A percentile compares a stretch with the other conserved stretches of the same genome.
These are phyloP conservation scores for Paramecium tetraurelia DNA, from an alignment of 73 alveolate genomes.

Conservation along the genomic window DNA sequence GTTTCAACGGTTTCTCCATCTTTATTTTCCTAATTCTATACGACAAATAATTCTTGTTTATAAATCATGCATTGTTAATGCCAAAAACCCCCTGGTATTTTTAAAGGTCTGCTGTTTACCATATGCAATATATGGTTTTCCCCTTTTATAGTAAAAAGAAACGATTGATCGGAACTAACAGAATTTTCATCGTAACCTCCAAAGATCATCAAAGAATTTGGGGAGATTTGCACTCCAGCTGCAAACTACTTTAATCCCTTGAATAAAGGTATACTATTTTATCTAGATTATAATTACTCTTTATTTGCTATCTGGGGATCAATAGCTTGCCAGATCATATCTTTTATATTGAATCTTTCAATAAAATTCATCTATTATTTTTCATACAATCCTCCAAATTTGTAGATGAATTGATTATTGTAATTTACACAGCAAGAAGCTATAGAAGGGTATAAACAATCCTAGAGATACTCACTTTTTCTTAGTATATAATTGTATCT, in stretches of 20 bases:
- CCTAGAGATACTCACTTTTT: neutral
- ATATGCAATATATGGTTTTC: neutral
- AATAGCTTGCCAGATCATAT: neutral
- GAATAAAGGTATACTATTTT: neutral
- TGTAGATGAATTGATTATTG: neutral
- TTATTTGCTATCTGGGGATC: neutral
- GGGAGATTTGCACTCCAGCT: slow-evolving; percentile 2
- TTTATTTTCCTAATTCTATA: neutral
- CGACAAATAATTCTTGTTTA: neutral
- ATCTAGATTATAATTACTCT: neutral
- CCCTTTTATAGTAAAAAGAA: neutral
- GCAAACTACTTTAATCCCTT: slow-evolving; percentile 14
- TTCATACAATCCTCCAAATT: slow-evolving; percentile 42
- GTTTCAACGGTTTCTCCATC: neutral
- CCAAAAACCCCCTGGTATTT: slow-evolving; percentile 11
- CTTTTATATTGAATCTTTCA: slow-evolving; percentile 27
- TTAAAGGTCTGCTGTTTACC: neutral
- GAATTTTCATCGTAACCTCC: neutral
- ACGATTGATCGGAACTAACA: neutral
- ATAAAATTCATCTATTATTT: neutral
- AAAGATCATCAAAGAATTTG: neutral
- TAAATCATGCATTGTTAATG: slow-evolving; percentile 9
- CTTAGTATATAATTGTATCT: neutral
- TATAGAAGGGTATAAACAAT: slow-evolving; percentile 9
- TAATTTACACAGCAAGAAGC: neutral